phyloP scores from a whole-genome alignment of 2,329 filamentous ascomycete species.

The Zopfia rhizophila region DNA sequence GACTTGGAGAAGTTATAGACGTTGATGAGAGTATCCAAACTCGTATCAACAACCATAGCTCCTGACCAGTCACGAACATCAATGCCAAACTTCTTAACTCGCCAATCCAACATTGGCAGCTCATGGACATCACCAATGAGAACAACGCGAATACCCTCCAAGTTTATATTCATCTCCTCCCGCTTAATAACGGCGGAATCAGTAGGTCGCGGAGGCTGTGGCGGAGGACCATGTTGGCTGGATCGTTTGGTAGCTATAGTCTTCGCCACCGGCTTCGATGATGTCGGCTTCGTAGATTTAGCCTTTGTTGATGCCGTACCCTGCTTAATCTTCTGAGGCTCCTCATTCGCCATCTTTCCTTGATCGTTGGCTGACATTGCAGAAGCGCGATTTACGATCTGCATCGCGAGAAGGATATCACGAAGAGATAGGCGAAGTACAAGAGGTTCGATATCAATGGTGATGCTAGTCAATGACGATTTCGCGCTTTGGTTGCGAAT shows the following conservation, averaged over 20 bases:
- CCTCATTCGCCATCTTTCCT: slow-evolving; percentile 59
- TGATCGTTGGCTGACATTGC: slow-evolving; percentile 76
- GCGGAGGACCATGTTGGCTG: slow-evolving; percentile 66
- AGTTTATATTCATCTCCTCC: slow-evolving; percentile 85
- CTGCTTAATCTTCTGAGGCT: slow-evolving; percentile 66
- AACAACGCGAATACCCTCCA: slow-evolving; percentile 91
- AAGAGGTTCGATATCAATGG: slow-evolving; percentile 88
- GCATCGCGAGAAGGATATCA: slow-evolving; percentile 92
- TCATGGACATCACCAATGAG: slow-evolving; percentile 97
- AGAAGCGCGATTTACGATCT: slow-evolving; percentile 90
- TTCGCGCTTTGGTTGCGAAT: slow-evolving; percentile 69
- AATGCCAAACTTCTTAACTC: slow-evolving; percentile 87
- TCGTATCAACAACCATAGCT: slow-evolving; percentile 84
- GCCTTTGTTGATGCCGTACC: slow-evolving; percentile 59
- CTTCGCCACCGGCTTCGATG: slow-evolving; percentile 59
- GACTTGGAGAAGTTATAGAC: slow-evolving; percentile 99
- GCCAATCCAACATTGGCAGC: slow-evolving; percentile 92
- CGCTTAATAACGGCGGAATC: slow-evolving; percentile 68
- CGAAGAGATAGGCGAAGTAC: slow-evolving; percentile 89
- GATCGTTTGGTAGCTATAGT: slow-evolving; percentile 55
- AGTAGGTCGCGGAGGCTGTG: slow-evolving; percentile 62
- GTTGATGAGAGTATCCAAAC: slow-evolving; percentile 93
- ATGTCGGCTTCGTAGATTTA: slow-evolving; percentile 60
- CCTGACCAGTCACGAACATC: slow-evolving; percentile 92
- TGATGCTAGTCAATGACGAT: slow-evolving; percentile 77